Evolutionary conservation across 1,284 basidiomycete species (phyloP), one percentile per base, ranked within the genome.

Genomic region (Pseudozyma sp.): DNA sequence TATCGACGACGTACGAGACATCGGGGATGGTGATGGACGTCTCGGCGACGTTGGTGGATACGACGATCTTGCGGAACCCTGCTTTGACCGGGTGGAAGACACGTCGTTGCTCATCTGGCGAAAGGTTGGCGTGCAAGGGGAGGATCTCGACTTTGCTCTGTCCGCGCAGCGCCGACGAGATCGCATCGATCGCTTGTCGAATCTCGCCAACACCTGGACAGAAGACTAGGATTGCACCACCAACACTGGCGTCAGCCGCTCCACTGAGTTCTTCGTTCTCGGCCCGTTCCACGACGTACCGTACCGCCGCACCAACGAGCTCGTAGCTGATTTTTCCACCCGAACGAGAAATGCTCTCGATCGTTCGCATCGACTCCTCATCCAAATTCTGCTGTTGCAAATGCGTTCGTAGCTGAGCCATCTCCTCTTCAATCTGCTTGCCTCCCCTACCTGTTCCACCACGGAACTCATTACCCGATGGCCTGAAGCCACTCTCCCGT

Each of bases 61-160:
- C 92, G 38, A 97, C 91, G 47, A 97, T 89, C 85, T 97, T 97
- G 88, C 94, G 91, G 63, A 88, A 89, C 0, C 79, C 77, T 5
- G 69, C 16, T 0, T 88, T 86, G 0, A 88, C 89, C 0, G 88
- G 88, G 31, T 80, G 71, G 82, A 97, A 97, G 0, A 95, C 92
- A 6, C 87, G 87, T 11, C 90, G 90, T 85, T 97, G 95, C 80
- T 97, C 95, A 16, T 91, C 90, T 47, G 88, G 91, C 0, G 93
- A 91, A 13, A 97, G 87, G 84, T 97, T 97, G 12, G 95, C 93
- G 81, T 97, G 95, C 1, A 97, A 89, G 0, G 95, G 92, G 44
- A 95, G 87, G 52, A 94, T 89, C 49, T 90, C 89, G 8, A 90
- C 88, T 19, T 87, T 82, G 18, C 79, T 86, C 86, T 64, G 58